A percentile compares a stretch with the other conserved stretches of the same genome.
phyloP scores from a whole-genome alignment of 208 protist genomes.

The Leishmania lainsoni region DNA sequence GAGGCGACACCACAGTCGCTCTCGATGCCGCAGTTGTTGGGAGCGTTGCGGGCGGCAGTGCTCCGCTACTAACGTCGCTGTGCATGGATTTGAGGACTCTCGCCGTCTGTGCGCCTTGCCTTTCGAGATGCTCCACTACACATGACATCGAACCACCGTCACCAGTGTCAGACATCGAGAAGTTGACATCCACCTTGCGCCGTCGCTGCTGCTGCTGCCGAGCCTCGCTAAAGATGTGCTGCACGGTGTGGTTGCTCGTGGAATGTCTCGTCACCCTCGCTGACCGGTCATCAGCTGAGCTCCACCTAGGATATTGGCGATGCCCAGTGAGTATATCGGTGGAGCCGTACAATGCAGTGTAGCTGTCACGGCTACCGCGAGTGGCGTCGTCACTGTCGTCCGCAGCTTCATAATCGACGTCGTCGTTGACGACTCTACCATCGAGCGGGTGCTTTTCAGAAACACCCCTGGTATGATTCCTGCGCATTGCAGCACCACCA shows the following conservation, averaged over 20 bases:
- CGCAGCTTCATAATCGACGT: neutral
- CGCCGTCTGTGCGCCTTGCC: neutral
- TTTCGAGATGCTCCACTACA: neutral
- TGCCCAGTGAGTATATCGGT: neutral
- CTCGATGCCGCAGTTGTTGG: neutral
- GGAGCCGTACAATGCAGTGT: neutral
- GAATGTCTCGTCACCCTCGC: neutral
- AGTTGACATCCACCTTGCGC: neutral
- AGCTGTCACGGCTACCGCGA: neutral
- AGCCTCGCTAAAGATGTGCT: neutral
- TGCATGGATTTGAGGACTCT: neutral
- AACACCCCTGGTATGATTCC: neutral
- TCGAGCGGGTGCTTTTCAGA: neutral
- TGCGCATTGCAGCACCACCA: conserved; percentile 1
- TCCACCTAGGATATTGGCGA: neutral
- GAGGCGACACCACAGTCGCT: neutral
- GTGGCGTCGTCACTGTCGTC: neutral
- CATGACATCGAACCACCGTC: neutral
- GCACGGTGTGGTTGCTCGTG: neutral
- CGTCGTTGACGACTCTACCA: neutral
- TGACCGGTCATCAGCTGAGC: neutral
- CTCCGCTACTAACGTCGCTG: neutral
- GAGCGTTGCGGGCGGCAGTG: neutral
- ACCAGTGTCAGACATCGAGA: neutral
- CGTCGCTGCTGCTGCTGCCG: neutral